These are phyloP conservation scores for Symbiodinium natans DNA, from an alignment of 73 alveolate species.

Conservation along the genomic window DNA sequence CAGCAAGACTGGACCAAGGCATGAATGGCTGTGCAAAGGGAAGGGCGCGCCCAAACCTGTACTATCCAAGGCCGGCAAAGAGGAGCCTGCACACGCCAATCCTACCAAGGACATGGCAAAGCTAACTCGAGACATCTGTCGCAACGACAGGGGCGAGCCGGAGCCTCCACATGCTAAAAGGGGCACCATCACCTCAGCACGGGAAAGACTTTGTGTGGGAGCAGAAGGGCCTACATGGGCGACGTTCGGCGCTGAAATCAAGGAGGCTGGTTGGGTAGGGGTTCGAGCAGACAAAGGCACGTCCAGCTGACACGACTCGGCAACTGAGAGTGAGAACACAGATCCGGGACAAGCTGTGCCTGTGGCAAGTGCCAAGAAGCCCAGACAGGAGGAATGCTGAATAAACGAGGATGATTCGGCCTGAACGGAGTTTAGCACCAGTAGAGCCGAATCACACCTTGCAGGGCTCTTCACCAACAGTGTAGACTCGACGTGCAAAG, in stretches of 20 bases:
- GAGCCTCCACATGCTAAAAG: neutral
- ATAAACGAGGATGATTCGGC: neutral
- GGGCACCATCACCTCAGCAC: neutral
- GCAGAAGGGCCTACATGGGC: neutral
- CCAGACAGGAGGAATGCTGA: neutral
- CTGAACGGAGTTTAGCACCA: neutral
- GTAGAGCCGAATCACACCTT: neutral
- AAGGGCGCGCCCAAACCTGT: neutral
- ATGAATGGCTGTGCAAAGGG: neutral
- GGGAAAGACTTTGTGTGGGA: neutral
- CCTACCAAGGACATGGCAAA: neutral
- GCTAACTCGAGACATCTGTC: neutral
- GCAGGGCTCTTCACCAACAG: neutral
- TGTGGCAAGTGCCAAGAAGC: neutral
- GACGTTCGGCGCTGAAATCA: neutral
- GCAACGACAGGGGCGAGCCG: neutral
- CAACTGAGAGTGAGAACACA: constrained; percentile 45
- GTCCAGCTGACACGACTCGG: neutral
- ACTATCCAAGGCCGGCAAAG: neutral
- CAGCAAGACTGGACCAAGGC: neutral
- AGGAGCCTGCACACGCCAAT: neutral
- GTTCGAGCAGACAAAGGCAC: neutral
- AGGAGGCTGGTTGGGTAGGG: neutral
- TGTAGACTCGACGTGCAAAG: neutral
- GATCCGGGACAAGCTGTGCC: constrained; percentile 34